phyloP scores from a whole-genome alignment of 495 filamentous ascomycete genomes.

The Usnea hakonensis region DNA sequence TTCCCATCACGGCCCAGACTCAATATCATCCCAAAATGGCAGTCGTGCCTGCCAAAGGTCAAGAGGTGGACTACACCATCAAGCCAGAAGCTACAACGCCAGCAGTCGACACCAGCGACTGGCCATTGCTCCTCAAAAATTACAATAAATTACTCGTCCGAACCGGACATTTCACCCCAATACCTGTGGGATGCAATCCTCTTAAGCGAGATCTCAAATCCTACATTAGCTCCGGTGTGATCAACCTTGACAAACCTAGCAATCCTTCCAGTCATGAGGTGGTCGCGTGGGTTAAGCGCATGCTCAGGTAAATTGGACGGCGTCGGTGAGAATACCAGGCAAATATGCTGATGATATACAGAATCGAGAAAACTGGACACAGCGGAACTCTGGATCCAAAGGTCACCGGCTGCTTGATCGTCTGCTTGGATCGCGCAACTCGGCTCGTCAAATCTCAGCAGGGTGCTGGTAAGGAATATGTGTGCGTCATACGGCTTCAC shows the following conservation, averaged over 20 bases:
- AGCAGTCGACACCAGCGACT: constrained; percentile 64
- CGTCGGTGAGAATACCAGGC: constrained; percentile 37
- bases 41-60: constrained; percentile 52
- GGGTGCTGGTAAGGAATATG: constrained; percentile 87
- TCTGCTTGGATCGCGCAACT: constrained; percentile 92
- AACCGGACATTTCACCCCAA: constrained; percentile 89
- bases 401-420: constrained; percentile 89
- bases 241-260: constrained; percentile 96
- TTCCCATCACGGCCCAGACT: neutral
- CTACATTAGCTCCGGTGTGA: constrained; percentile 91
- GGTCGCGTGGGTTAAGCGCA: constrained; percentile 97
- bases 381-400: constrained; percentile 95
- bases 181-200: constrained; percentile 78
- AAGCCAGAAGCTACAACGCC: constrained; percentile 74
- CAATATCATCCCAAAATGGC: constrained; percentile 40
- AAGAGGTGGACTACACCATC: constrained; percentile 69
- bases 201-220: constrained; percentile 87
- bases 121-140: constrained; percentile 89
- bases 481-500: constrained; percentile 83
- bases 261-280: constrained; percentile 98
- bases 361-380: constrained; percentile 94
- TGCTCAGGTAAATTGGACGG: constrained; percentile 58
- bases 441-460: constrained; percentile 97
- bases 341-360: constrained; percentile 69
- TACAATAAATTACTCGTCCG: constrained; percentile 80